phyloP scores from a whole-genome alignment of 2,329 filamentous ascomycete species.

The Pyrenophora teres region DNA sequence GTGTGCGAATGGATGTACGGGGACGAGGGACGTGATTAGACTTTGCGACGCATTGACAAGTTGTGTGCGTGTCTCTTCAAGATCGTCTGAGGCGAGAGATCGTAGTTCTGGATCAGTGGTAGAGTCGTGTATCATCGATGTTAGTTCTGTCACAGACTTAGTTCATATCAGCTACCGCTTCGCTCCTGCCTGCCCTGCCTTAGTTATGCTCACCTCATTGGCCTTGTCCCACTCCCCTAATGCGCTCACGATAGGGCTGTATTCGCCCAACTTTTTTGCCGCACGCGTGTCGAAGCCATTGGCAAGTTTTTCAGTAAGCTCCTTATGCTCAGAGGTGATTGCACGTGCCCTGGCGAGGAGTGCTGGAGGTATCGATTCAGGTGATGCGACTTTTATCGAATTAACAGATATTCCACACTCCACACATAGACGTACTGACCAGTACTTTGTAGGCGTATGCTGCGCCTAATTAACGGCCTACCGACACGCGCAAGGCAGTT shows the following conservation, averaged over 20 bases:
- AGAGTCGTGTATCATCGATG: slow-evolving; percentile 73
- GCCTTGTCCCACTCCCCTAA: slow-evolving; percentile 63
- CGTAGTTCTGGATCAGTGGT: slow-evolving; percentile 64
- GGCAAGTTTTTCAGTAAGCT: slow-evolving; percentile 58
- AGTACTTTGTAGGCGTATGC: slow-evolving; percentile 37
- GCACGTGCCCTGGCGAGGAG: slow-evolving; percentile 61
- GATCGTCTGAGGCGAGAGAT: slow-evolving; percentile 68
- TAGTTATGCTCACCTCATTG: slow-evolving; percentile 53
- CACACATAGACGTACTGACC: slow-evolving; percentile 13
- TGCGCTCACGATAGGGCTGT: slow-evolving; percentile 57
- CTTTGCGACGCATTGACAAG: slow-evolving; percentile 67
- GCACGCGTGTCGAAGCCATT: slow-evolving; percentile 60
- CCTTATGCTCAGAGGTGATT: slow-evolving; percentile 60
- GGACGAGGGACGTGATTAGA: slow-evolving; percentile 79
- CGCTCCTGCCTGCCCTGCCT: background rate
- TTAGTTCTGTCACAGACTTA: slow-evolving; percentile 69
- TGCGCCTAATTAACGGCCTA: slow-evolving; percentile 38
- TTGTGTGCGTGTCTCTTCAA: slow-evolving; percentile 66
- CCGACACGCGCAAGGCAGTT: slow-evolving; percentile 51
- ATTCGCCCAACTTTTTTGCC: slow-evolving; percentile 63
- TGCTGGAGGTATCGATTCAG: slow-evolving; percentile 55
- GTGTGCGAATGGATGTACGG: slow-evolving; percentile 85
- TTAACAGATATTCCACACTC: slow-evolving; percentile 10
- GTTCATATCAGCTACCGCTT: slow-evolving; percentile 25
- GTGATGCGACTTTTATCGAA: slow-evolving; percentile 21